Evolutionary conservation across 2,329 filamentous ascomycete species (phyloP).

Genomic region (Cercospora citrullina): DNA sequence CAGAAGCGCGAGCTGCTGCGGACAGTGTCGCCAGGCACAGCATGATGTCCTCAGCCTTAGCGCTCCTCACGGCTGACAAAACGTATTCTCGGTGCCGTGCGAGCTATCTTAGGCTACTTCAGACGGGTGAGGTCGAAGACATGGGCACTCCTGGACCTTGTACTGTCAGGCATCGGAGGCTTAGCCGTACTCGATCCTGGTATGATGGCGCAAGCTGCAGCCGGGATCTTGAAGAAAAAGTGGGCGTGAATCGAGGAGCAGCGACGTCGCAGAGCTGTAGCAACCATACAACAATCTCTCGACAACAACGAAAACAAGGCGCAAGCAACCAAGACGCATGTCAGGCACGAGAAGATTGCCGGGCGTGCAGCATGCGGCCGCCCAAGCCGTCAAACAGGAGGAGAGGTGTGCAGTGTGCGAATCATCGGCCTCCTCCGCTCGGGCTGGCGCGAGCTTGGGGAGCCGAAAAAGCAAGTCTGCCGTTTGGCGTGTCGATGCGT

Average conservation of each 20-base stretch:
- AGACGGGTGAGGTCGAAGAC: background rate
- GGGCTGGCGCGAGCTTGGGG: conserved; percentile 1
- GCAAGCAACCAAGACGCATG: background rate
- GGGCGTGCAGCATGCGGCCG: background rate
- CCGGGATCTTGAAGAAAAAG: background rate
- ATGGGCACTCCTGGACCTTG: background rate
- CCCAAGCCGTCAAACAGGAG: background rate
- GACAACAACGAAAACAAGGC: background rate
- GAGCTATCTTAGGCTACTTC: background rate
- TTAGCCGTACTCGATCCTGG: background rate
- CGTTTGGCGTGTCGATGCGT: background rate
- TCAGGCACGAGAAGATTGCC: background rate
- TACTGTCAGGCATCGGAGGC: background rate
- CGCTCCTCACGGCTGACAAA: background rate
- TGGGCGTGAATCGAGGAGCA: background rate
- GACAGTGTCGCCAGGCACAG: background rate
- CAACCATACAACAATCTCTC: background rate
- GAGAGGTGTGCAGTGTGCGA: background rate
- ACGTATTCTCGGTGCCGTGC: background rate
- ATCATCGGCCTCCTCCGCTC: conserved; percentile 4
- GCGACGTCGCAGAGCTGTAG: background rate
- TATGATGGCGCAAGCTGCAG: background rate
- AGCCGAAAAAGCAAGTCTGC: background rate
- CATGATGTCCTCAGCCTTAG: background rate
- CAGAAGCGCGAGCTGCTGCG: background rate